Conservation (phyloP, 1,284 basidiomycete genomes). For the Marasmius sp. region DNA sequence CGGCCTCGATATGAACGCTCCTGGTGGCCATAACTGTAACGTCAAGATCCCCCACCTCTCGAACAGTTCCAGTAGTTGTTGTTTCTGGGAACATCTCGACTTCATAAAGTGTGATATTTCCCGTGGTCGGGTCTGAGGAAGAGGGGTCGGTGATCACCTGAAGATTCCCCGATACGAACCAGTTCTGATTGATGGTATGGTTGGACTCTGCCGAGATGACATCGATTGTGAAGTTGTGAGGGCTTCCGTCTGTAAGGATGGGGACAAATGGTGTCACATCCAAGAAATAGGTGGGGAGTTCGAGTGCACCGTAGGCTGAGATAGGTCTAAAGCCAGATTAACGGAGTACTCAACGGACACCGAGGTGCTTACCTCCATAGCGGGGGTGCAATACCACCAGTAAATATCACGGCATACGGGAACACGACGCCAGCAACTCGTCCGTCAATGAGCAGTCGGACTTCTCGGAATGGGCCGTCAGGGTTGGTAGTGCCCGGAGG, state of each 20-base stretch:
- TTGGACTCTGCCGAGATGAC: constrained; percentile 72
- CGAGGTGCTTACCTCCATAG: constrained; percentile 57
- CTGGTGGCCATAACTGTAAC: constrained; percentile 48
- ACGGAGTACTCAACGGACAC: neutral
- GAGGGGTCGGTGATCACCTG: constrained; percentile 70
- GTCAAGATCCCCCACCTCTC: constrained; percentile 40
- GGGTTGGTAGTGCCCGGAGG: constrained; percentile 54
- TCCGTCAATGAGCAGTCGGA: constrained; percentile 76
- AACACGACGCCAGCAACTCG: constrained; percentile 72
- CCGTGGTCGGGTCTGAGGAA: constrained; percentile 55
- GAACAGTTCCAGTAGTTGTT: constrained; percentile 45
- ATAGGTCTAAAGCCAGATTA: constrained; percentile 53
- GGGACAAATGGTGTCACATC: constrained; percentile 82
- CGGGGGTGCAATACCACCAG: constrained; percentile 73
- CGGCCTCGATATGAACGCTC: constrained; percentile 45
- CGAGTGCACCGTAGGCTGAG: constrained; percentile 74
- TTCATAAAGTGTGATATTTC: constrained; percentile 59
- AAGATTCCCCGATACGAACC: constrained; percentile 75
- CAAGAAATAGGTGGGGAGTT: constrained; percentile 76
- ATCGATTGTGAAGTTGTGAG: constrained; percentile 70
- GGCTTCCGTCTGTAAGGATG: constrained; percentile 62
- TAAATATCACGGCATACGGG: constrained; percentile 80
- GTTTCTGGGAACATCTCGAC: constrained; percentile 57
- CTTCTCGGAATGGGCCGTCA: constrained; percentile 77
- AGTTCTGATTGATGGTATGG: constrained; percentile 67